Base-by-base conservation (phyloP, 192 early-diverging fungal species). In the Entophlyctis luteolus region DNA sequence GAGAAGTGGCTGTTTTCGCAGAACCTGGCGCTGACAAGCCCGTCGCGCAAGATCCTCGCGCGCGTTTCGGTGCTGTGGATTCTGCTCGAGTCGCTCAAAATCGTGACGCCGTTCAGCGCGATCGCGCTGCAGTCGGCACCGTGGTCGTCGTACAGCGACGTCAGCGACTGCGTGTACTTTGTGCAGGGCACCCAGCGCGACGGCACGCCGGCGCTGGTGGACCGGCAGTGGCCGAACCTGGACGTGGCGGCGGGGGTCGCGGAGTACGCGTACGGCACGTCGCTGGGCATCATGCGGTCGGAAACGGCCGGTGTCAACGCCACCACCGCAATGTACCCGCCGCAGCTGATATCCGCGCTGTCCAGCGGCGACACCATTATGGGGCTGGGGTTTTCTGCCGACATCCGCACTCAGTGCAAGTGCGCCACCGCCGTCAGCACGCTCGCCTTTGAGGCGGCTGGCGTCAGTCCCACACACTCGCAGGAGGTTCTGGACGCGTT, bases 201-300 rank as follows among this genome's bases (percentile, higher is more conserved):
- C 36, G 0, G 1, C 3, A 68, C 14, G 10, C 18, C 23, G 8
- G 12, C 16, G 10, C 35, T 48, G 4, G 5, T 34, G 25, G 67
- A 68, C 2, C 4, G 67, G 20, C 32, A 34, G 5, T 67, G 52
- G 48, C 65, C 65, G 4, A 67, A 31, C 22, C 18, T 67, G 25
- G 50, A 56, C 10, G 27, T 54, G 10, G 48, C 20, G 1, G 25
- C 25, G 32, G 67, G 67, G 5, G 67, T 68, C 2, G 55, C 67
- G 14, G 67, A 68, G 38, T 68, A 57, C 36, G 38, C 59, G 53
- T 68, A 59, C 49, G 67, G 67, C 5, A 28, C 34, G 6, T 38
- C 67, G 4, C 45, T 68, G 1, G 67, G 67, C 18, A 31, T 36
- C 35, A 68, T 68, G 67, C 20, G 67, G 47, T 68, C 67, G 14